Conservation (phyloP, 2,329 filamentous ascomycete species). For the Incumbomyces lentus region DNA sequence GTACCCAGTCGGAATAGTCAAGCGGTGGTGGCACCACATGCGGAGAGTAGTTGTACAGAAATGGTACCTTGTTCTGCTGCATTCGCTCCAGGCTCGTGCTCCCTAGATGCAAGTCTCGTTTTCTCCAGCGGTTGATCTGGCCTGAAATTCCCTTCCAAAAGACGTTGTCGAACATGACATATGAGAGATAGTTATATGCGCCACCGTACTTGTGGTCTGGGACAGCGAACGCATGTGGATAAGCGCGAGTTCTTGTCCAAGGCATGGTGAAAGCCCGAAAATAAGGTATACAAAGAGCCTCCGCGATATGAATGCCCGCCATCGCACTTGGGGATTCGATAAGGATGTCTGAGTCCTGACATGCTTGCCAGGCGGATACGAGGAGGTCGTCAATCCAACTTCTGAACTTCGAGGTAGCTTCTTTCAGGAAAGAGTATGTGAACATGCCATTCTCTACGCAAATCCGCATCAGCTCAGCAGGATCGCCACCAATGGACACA, state of each 20-base stretch:
- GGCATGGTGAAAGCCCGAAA: constrained; percentile 98
- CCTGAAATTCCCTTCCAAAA: constrained; percentile 91
- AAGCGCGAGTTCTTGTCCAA: constrained; percentile 90
- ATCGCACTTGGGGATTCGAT: constrained; percentile 96
- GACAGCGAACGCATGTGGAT: constrained; percentile 92
- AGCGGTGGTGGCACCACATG: constrained; percentile 87
- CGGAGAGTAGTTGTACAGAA: constrained; percentile 94
- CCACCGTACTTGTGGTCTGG: constrained; percentile 90
- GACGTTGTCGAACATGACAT: constrained; percentile 90
- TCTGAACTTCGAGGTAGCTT: constrained; percentile 78
- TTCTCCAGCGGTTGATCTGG: constrained; percentile 89
- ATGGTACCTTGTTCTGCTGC: constrained; percentile 95
- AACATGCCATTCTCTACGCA: constrained; percentile 98
- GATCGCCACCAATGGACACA: constrained; percentile 76
- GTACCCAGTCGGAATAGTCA: constrained; percentile 96
- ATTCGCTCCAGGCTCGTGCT: constrained; percentile 79
- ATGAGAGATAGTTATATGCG: constrained; percentile 88
- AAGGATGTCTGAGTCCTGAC: constrained; percentile 75
- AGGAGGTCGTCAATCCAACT: constrained; percentile 91
- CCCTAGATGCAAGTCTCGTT: constrained; percentile 64
- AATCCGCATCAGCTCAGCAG: constrained; percentile 85
- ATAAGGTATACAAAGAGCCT: constrained; percentile 84
- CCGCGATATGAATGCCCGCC: constrained; percentile 95
- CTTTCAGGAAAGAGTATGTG: constrained; percentile 77
- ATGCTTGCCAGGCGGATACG: constrained; percentile 69